phyloP scores from a whole-genome alignment of 139 green algal genomes.

The Bryopsis sp. region DNA sequence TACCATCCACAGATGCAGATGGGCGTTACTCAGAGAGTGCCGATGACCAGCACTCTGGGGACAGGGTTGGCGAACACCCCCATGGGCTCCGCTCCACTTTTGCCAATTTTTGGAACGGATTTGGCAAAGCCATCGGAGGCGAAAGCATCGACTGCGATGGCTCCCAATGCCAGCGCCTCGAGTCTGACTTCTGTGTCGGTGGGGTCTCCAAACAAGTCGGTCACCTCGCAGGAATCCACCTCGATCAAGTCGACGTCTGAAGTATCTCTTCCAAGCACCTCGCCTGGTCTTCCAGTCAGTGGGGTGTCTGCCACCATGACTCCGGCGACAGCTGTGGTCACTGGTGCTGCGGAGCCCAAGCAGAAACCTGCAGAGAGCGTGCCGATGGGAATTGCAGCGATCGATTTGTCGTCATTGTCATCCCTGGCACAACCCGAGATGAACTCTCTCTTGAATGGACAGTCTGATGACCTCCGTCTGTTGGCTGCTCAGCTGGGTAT shows the following conservation, averaged over 20 bases:
- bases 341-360: background rate
- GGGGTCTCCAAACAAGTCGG: background rate
- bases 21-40: too few relatives aligned
- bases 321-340: background rate
- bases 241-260: background rate
- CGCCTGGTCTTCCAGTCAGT: background rate
- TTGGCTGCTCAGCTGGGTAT: background rate
- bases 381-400: background rate
- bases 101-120: constrained; percentile 15
- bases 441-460: background rate
- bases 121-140: constrained; percentile 14
- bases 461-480: background rate
- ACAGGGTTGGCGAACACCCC: background rate
- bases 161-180: background rate
- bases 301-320: background rate
- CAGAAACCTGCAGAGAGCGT: background rate
- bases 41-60: too few relatives aligned
- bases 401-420: background rate
- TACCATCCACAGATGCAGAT: too few relatives aligned
- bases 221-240: background rate
- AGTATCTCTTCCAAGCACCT: background rate
- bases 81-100: constrained; percentile 1
- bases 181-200: background rate
- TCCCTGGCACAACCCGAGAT: background rate
- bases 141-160: too few relatives aligned